phyloP scores from a whole-genome alignment of 805 yeast genomes.

The Yamadazyma olivae region DNA sequence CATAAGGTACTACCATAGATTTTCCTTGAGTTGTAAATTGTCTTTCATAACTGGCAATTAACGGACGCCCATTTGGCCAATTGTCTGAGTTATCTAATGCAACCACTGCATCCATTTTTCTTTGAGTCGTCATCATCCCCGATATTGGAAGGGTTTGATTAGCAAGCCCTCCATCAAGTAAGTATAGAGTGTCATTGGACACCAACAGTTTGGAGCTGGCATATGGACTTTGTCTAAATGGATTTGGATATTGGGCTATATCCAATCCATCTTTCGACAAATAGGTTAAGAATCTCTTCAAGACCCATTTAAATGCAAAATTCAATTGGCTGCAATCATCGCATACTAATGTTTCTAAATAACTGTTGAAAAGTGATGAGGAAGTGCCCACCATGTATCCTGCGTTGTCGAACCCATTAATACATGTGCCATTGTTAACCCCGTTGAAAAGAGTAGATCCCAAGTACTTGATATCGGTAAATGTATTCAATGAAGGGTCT shows the following conservation, averaged over 20 bases:
- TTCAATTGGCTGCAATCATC: constrained; percentile 25
- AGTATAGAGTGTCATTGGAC: constrained; percentile 26
- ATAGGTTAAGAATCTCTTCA: constrained; percentile 20
- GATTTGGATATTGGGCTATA: constrained; percentile 36
- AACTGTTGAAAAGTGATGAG: constrained; percentile 36
- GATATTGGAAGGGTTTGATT: constrained; percentile 36
- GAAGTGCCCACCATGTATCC: constrained; percentile 39
- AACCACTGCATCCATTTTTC: constrained; percentile 34
- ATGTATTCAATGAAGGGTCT: constrained; percentile 36
- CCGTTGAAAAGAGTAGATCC: constrained; percentile 36
- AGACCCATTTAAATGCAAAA: constrained; percentile 21
- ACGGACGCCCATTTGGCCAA: constrained; percentile 35
- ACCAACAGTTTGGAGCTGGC: constrained; percentile 17
- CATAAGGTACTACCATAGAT: constrained; percentile 32
- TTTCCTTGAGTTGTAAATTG: constrained; percentile 32
- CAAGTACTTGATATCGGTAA: constrained; percentile 34
- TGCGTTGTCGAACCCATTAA: constrained; percentile 37
- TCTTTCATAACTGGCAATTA: constrained; percentile 30
- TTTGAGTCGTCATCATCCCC: constrained; percentile 28
- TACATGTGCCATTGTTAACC: constrained; percentile 23
- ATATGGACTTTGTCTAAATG: constrained; percentile 29
- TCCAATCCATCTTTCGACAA: constrained; percentile 26
- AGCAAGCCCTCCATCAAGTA: constrained; percentile 40
- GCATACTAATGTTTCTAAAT: constrained; percentile 32
- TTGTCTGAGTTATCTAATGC: constrained; percentile 31